Evolutionary conservation across 192 early-diverging fungal species (phyloP).

Genomic region (Coemansia pectinata): DNA sequence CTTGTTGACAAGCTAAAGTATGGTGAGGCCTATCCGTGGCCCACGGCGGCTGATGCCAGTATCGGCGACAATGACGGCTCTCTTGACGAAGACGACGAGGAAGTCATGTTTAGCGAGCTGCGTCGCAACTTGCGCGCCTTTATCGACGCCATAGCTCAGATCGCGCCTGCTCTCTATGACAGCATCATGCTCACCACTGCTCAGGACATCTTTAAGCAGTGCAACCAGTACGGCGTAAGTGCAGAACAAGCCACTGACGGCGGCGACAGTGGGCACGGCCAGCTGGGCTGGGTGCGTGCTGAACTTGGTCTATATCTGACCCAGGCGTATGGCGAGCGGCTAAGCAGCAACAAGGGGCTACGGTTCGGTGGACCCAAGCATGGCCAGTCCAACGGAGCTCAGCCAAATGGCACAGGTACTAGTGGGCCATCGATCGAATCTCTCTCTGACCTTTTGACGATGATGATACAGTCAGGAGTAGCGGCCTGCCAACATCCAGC

Average conservation of each 20-base stretch:
- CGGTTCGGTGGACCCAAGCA: conserved; percentile 37
- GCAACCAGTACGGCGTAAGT: conserved; percentile 50
- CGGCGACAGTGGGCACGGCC: conserved; percentile 27
- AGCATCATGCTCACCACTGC: conserved; percentile 38
- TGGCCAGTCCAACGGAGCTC: conserved; percentile 24
- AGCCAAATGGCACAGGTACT: background rate
- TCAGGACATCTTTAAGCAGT: conserved; percentile 47
- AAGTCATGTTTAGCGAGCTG: conserved; percentile 44
- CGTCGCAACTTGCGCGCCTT: conserved; percentile 67
- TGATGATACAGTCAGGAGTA: conserved; percentile 54
- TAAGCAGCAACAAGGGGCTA: conserved; percentile 48
- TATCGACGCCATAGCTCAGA: conserved; percentile 72
- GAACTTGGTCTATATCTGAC: conserved; percentile 51
- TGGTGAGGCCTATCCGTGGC: conserved; percentile 78
- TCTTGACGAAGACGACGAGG: conserved; percentile 74
- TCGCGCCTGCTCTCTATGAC: conserved; percentile 56
- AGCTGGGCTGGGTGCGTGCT: conserved; percentile 54
- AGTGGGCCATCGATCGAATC: conserved; percentile 19
- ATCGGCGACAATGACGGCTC: conserved; percentile 61
- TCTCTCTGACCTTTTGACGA: conserved; percentile 39
- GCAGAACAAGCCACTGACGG: conserved; percentile 39
- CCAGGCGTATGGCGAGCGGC: conserved; percentile 52
- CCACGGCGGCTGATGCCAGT: conserved; percentile 21
- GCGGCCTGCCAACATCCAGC: conserved; percentile 33
- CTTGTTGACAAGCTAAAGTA: conserved; percentile 90